Percentiles rank a stretch among this genome's conserved stretches.
phyloP scores from a whole-genome alignment of 2,329 filamentous ascomycete species.

The Ceratocystis cacaofunesta region DNA sequence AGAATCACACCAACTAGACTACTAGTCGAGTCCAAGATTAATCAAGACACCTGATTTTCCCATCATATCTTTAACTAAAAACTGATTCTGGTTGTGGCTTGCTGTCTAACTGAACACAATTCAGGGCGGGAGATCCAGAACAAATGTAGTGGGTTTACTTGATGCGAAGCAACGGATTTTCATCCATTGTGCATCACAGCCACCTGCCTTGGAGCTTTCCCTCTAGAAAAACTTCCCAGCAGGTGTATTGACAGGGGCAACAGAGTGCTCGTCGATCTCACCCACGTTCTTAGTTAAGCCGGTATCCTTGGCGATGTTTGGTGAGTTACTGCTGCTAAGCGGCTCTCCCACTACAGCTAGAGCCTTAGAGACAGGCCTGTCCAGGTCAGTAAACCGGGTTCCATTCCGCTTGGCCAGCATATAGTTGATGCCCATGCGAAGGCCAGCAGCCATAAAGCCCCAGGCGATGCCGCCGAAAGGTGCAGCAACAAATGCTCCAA shows the following conservation, averaged over 20 bases:
- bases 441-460: slow-evolving; percentile 46
- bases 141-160: not conserved
- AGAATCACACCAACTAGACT: not conserved
- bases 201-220: not conserved
- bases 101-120: too few relatives aligned
- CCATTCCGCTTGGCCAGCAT: slow-evolving; percentile 42
- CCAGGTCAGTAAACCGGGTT: slow-evolving; percentile 43
- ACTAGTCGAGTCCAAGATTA: too few relatives aligned
- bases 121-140: too few relatives aligned
- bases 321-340: not conserved
- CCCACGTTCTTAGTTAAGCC: slow-evolving; percentile 13
- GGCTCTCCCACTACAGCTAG: not conserved
- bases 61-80: too few relatives aligned
- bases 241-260: slow-evolving; percentile 22
- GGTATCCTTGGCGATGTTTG: not conserved
- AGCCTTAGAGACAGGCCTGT: not conserved
- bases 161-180: too few relatives aligned
- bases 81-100: too few relatives aligned
- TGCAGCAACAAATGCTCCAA: slow-evolving; percentile 69
- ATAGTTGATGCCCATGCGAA: slow-evolving; percentile 47
- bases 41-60: too few relatives aligned
- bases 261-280: slow-evolving; percentile 19
- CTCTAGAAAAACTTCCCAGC: slow-evolving; percentile 41
- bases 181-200: not conserved
- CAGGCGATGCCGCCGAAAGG: slow-evolving; percentile 62